phyloP scores from a whole-genome alignment of 139 green algal species.

The Deuterostichococcus epilithicus region DNA sequence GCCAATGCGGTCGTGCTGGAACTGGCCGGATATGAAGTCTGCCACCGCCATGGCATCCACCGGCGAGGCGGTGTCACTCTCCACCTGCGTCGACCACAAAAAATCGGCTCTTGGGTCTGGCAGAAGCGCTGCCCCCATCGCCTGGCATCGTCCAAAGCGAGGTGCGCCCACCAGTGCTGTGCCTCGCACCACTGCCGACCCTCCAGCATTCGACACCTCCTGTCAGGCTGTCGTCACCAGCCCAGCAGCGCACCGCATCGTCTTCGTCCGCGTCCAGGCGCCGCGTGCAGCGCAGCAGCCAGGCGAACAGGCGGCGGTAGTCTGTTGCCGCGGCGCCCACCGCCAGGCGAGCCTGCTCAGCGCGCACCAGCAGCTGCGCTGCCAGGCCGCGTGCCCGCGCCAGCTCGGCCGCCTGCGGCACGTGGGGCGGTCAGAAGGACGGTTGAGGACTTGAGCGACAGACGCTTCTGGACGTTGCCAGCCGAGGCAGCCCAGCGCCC shows the following conservation, averaged over 20 bases:
- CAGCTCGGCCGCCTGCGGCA: conserved; percentile 32
- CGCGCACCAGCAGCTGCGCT: conserved; percentile 35
- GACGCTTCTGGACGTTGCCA: no score
- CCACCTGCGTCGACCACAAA: no score
- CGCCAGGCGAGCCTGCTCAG: conserved; percentile 41
- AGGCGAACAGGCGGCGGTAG: conserved; percentile 64
- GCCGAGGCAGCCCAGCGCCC: no score
- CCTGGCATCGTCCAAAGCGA: no score
- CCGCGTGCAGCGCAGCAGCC: conserved; percentile 50
- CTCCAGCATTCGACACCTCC: no score
- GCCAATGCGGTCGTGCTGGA: conserved; percentile 33
- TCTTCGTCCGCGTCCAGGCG: conserved; percentile 28
- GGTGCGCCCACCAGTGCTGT: no score
- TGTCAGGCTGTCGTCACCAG: no score
- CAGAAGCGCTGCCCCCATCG: no score
- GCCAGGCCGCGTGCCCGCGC: conserved; percentile 18
- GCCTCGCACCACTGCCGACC: no score
- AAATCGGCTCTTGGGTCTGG: no score
- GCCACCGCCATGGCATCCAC: conserved; percentile 11
- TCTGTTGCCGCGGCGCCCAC: conserved; percentile 27
- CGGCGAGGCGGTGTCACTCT: conserved; percentile 12
- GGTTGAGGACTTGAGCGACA: no score
- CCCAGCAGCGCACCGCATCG: not conserved
- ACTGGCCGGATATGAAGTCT: conserved; percentile 42
- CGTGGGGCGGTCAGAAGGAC: not conserved